Evolutionary conservation across 169 alveolate genomes (phyloP).

Genomic region (Plasmodium relictum): DNA sequence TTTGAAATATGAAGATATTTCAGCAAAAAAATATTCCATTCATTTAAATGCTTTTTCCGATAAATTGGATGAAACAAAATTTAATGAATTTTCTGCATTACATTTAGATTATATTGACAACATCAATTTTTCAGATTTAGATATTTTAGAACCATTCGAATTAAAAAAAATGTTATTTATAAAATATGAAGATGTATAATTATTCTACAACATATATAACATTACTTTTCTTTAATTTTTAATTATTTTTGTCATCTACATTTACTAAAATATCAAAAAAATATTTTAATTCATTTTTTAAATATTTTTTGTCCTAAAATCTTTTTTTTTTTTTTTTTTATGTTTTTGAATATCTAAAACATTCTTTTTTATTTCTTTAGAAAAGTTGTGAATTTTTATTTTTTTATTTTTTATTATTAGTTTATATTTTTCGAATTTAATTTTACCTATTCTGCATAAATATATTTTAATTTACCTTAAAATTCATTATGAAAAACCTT

Average conservation of each 20-base stretch:
- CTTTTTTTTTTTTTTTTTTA: not conserved
- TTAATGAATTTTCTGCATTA: conserved; percentile 63
- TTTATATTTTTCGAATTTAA: conserved; percentile 7
- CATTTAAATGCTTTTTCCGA: conserved; percentile 74
- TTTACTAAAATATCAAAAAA: too few species aligned
- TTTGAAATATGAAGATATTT: conserved; percentile 29
- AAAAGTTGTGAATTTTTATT: conserved; percentile 2
- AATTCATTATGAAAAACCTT: too few species aligned
- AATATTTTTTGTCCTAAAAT: too few species aligned
- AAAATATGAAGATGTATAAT: conserved; percentile 23
- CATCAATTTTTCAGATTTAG: conserved; percentile 55
- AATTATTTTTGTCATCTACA: not conserved
- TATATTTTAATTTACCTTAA: not conserved
- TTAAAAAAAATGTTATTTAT: conserved; percentile 64
- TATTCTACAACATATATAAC: not conserved
- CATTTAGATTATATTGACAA: conserved; percentile 71
- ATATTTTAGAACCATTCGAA: conserved; percentile 49
- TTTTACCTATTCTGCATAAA: not conserved
- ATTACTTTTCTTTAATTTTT: not conserved
- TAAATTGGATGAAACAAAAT: conserved; percentile 62
- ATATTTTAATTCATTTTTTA: too few species aligned
- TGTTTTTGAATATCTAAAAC: conserved; percentile 8
- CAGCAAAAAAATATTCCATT: conserved; percentile 36
- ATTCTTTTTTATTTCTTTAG: not conserved
- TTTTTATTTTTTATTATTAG: not conserved